These are phyloP conservation scores for Sungouiozyma ichnusensis DNA, from an alignment of 805 yeast genomes.

Conservation along the genomic window DNA sequence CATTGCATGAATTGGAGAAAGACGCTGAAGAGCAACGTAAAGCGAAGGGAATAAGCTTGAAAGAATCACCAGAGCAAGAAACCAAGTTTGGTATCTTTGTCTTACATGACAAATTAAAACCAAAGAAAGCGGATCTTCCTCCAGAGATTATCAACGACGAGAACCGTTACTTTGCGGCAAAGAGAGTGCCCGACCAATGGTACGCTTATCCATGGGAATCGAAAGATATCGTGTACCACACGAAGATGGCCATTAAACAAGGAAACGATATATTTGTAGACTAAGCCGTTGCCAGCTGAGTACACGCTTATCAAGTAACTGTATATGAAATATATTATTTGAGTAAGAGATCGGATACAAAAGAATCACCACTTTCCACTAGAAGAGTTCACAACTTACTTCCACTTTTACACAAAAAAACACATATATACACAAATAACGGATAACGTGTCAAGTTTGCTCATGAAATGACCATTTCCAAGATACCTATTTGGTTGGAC, in stretches of 20 bases:
- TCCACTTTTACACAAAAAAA: too few relatives aligned
- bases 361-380: too few relatives aligned
- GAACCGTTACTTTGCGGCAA: slow-evolving; percentile 57
- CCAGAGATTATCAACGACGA: slow-evolving; percentile 47
- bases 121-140: slow-evolving; percentile 64
- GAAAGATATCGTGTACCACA: slow-evolving; percentile 62
- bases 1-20: slow-evolving; percentile 60
- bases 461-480: slow-evolving; percentile 16
- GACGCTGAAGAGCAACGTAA: slow-evolving; percentile 56
- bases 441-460: too few relatives aligned
- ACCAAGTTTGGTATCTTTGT: slow-evolving; percentile 70
- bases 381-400: too few relatives aligned
- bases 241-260: slow-evolving; percentile 60
- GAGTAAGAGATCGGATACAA: too few relatives aligned
- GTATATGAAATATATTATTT: neutral
- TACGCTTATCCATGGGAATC: slow-evolving; percentile 86
- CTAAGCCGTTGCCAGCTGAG: neutral
- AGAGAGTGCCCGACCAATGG: slow-evolving; percentile 71
- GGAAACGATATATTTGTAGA: slow-evolving; percentile 48
- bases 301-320: neutral
- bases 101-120: slow-evolving; percentile 63
- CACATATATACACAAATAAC: too few relatives aligned
- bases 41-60: slow-evolving; percentile 37
- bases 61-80: slow-evolving; percentile 33
- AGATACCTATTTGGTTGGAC: slow-evolving; percentile 73